These are phyloP conservation scores for Periconia macrospinosa DNA, from an alignment of 2,329 filamentous ascomycete genomes.

Conservation along the genomic window DNA sequence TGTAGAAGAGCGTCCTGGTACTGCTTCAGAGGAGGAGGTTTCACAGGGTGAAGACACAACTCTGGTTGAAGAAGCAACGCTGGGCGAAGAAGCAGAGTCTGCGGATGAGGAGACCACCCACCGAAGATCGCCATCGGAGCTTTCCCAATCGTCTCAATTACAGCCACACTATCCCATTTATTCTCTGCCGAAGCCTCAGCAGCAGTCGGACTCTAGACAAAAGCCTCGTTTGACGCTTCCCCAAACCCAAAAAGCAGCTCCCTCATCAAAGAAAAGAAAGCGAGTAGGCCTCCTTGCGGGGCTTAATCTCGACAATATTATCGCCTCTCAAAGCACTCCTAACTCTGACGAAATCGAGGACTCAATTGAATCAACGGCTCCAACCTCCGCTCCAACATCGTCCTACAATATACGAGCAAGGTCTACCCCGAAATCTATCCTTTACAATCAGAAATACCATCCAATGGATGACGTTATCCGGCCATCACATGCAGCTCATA, in stretches of 20 bases:
- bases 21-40: too few relatives aligned
- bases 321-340: neutral
- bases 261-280: conserved; percentile 4
- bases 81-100: neutral
- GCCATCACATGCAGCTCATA: conserved; percentile 30
- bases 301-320: conserved; percentile 18
- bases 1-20: neutral
- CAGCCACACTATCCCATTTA: too few relatives aligned
- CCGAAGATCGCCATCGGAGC: too few relatives aligned
- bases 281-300: conserved; percentile 8
- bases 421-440: conserved; percentile 15
- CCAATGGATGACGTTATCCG: conserved; percentile 35
- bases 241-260: neutral
- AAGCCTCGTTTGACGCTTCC: too few relatives aligned
- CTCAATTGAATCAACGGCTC: neutral
- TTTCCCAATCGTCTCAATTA: too few relatives aligned
- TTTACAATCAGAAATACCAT: conserved; percentile 37
- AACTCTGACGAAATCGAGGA: conserved; percentile 3
- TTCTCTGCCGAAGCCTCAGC: too few relatives aligned
- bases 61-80: neutral
- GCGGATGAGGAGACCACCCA: too few relatives aligned
- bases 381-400: conserved; percentile 8
- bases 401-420: conserved; percentile 13
- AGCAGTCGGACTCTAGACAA: too few relatives aligned
- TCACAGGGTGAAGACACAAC: neutral